These are phyloP conservation scores for Schwanniomyces polymorphus DNA, from an alignment of 805 yeast genomes.

Conservation along the genomic window DNA sequence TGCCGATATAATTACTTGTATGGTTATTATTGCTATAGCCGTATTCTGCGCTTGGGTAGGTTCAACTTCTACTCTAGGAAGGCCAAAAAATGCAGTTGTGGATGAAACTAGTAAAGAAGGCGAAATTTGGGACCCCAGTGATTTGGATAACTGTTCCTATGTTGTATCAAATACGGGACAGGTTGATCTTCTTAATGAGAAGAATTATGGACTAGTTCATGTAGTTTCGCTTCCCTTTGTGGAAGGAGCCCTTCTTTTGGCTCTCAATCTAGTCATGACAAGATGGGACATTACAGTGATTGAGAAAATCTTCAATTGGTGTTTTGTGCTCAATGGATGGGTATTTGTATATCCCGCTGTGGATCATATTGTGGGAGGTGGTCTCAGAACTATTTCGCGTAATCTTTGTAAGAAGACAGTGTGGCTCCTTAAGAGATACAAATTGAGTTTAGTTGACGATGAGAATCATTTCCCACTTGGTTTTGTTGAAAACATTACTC, in stretches of 20 bases:
- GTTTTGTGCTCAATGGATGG: constrained; percentile 33
- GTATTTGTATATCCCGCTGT: constrained; percentile 29
- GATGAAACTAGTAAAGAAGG: constrained; percentile 12
- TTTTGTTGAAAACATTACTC: constrained; percentile 21
- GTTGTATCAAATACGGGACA: constrained; percentile 2
- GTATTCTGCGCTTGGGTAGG: constrained; percentile 22
- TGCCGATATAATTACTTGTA: constrained; percentile 4
- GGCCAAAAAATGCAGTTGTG: constrained; percentile 22
- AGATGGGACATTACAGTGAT: neutral
- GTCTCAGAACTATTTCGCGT: constrained; percentile 25
- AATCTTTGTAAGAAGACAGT: constrained; percentile 21
- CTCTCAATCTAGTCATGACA: constrained; percentile 29
- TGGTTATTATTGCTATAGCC: constrained; percentile 17
- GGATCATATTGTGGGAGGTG: constrained; percentile 20
- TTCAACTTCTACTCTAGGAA: constrained; percentile 18
- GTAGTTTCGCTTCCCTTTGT: constrained; percentile 46
- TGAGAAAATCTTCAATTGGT: constrained; percentile 26
- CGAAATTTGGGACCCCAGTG: constrained; percentile 17
- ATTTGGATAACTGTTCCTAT: constrained; percentile 13
- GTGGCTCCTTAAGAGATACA: constrained; percentile 32
- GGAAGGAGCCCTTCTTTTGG: constrained; percentile 38
- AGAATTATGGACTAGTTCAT: constrained; percentile 12
- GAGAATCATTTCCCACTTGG: constrained; percentile 37
- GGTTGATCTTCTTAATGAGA: constrained; percentile 2
- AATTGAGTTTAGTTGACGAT: constrained; percentile 43